Base-by-base conservation (phyloP, 495 filamentous ascomycete species). In the Hypoxylon crocopeplum region DNA sequence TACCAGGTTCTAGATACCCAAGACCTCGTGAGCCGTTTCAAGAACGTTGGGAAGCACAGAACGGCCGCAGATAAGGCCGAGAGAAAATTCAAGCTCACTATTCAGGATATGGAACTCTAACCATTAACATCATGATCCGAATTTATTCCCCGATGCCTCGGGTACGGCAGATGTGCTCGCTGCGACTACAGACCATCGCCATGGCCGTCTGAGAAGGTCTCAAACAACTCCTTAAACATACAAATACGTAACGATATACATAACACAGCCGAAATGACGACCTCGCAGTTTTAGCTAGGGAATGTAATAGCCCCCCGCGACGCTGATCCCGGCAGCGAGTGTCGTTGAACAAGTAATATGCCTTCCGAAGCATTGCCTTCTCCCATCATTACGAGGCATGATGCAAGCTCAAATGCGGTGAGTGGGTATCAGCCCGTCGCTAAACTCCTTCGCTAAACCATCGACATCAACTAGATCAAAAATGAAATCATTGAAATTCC, bases 401-500 rank as follows among this genome's bases (percentile, higher is more conserved):
- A 61, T 57, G 46, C 56, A 53, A 52, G 56, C 56, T 66, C 62
- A 60, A 56, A 61, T 51, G 64, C 66, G 68, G 69, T 68, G 61
- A 48, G 49, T 62, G 61, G 56, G 59, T 61, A 71, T 66, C 66
- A 62, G 60, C 58, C 66, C 47, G 57, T 62, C 59, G 64, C 61
- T 55, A 50, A 64, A 64, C 61, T 64, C 61, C 61, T 59, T 64
- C 54, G 61, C 61, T 59, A 64, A 64, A 64, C 38, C 61, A 50
- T 45, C 51, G 55, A 78, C 71, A 72, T 74, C 67, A 71, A 44
- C 74, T 72, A 77, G 77, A 66, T 72, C 50, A 66, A 54, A 32
- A 62, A 62, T 57, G 44, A 54, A 64, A 54, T 40, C 41, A 33
- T 27, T 20, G 37, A 48, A 60, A 41, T 37, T 34, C 37, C 22